Base-by-base conservation (phyloP, 768 basidiomycete species). In the Dendrothele bispora region DNA sequence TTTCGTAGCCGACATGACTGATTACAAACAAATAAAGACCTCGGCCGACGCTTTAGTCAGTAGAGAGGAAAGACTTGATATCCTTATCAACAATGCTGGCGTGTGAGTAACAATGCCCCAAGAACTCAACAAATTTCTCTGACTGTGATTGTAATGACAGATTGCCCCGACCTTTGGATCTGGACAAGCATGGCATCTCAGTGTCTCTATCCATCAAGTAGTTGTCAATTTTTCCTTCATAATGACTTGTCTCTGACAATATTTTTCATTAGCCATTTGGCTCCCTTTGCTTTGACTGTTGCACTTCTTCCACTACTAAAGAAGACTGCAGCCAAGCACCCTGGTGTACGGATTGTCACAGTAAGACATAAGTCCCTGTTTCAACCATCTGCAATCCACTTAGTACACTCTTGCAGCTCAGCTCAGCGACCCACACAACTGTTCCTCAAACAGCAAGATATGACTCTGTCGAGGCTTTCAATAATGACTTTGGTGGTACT, bases 231-330 rank as follows among this genome's bases (percentile, higher is more conserved):
- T 26, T 7, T 11, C 26, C n/a, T 24, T 7, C 15, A 40, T 40
- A 10, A 6, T 7, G 7, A 15, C 7, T 17, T 27, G 6, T 15
- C 14, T 5, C 14, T 21, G 20, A 17, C 2, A 18, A 7, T 27
- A 21, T 30, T 8, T 12, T 14, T 14, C 24, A 6, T 17, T n/a
- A 49, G 48, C 25, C 48, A 49, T 36, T 18, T 49, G 7, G 48
- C 42, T 6, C 48, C 48, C 3, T 49, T 49, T 30, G 15, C 36
- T n/a, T 34, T 49, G 12, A 49, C 48, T 5, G 8, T 30, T 18
- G 48, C 20, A 35, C 39, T 53, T 14, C 50, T 50, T n/a, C 49
- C 49, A 3, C 17, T 53, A 7, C 17, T 51, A 3, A 49, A 49
- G 30, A 44, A 25, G 22, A 49, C 48, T 25, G 43, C 42, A 28